These are phyloP conservation scores for Corchorus capsularis DNA, from an alignment of 345 rosid genomes.

Conservation along the genomic window DNA sequence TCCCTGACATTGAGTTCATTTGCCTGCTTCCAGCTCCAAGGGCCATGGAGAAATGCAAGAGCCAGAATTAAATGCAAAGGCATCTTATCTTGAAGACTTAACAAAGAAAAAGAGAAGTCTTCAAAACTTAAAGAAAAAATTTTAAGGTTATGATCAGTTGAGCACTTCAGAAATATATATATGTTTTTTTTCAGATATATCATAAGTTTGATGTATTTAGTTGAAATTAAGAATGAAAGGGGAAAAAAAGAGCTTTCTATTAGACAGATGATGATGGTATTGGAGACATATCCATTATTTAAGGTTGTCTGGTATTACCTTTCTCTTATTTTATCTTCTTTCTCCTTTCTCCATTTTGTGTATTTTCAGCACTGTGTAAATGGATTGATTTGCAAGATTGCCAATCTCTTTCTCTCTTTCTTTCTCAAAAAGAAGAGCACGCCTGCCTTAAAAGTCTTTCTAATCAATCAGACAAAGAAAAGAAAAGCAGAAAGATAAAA, in stretches of 20 bases:
- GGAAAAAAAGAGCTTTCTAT: neutral
- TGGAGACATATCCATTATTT: slow-evolving; percentile 17
- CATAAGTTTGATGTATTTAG: slow-evolving; percentile 35
- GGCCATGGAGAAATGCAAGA: slow-evolving; percentile 68
- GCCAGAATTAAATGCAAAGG: slow-evolving; percentile 39
- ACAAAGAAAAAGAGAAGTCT: slow-evolving; percentile 11
- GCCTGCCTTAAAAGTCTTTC: neutral
- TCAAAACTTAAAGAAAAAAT: slow-evolving; percentile 5
- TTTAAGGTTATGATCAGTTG: slow-evolving; percentile 23
- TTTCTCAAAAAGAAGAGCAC: slow-evolving; percentile 7
- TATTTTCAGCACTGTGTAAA: slow-evolving; percentile 36
- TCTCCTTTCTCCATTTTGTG: neutral
- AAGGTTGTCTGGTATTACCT: slow-evolving; percentile 27
- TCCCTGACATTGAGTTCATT: neutral
- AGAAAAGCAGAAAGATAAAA: neutral
- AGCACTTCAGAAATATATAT: slow-evolving; percentile 19
- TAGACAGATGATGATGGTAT: slow-evolving; percentile 24
- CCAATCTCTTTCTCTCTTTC: neutral
- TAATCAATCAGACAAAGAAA: neutral
- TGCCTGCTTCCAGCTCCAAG: slow-evolving; percentile 51
- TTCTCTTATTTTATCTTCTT: slow-evolving; percentile 6
- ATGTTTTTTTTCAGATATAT: slow-evolving; percentile 23
- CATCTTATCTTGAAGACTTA: slow-evolving; percentile 15
- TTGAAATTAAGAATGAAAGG: neutral
- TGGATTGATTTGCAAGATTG: slow-evolving; percentile 35